Evolutionary conservation across 2,329 filamentous ascomycete species (phyloP).

Genomic region (Clonostachys chloroleuca): DNA sequence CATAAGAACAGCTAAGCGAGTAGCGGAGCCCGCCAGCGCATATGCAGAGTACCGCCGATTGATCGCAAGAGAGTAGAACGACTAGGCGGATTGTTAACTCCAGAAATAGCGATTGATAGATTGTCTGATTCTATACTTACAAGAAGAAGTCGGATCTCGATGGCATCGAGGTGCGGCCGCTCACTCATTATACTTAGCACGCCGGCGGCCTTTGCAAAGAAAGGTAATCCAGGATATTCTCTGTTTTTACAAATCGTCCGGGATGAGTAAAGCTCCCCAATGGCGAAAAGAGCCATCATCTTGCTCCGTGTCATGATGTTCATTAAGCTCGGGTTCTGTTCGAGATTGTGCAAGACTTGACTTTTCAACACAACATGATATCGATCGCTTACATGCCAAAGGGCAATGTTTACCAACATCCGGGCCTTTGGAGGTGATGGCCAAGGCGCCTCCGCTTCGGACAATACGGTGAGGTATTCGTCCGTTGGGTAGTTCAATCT

Average conservation of each 20-base stretch:
- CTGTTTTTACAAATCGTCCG: constrained; percentile 23
- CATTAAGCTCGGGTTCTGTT: constrained; percentile 22
- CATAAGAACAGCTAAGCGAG: constrained; percentile 29
- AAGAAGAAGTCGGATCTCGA: constrained; percentile 37
- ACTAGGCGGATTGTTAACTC: constrained; percentile 16
- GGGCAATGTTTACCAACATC: constrained; percentile 25
- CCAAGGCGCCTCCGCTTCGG: constrained; percentile 18
- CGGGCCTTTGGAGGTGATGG: constrained; percentile 6
- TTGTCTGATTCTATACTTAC: constrained; percentile 18
- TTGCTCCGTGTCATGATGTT: constrained; percentile 29
- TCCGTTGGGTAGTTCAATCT: constrained; percentile 25
- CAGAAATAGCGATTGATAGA: neutral
- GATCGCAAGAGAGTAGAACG: constrained; percentile 35
- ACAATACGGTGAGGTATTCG: constrained; percentile 15
- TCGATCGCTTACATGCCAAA: constrained; percentile 26
- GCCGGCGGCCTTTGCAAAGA: constrained; percentile 32
- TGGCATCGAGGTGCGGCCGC: constrained; percentile 32
- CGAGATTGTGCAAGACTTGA: constrained; percentile 25
- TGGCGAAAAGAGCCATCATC: constrained; percentile 36
- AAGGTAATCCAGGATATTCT: constrained; percentile 34
- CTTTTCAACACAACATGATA: constrained; percentile 36
- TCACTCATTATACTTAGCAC: constrained; percentile 32
- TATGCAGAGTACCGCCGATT: constrained; percentile 40
- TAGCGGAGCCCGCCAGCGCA: constrained; percentile 33
- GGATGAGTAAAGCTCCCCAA: constrained; percentile 38